These are phyloP conservation scores for Penicillium steckii DNA, from an alignment of 495 filamentous ascomycete genomes.

Conservation along the genomic window DNA sequence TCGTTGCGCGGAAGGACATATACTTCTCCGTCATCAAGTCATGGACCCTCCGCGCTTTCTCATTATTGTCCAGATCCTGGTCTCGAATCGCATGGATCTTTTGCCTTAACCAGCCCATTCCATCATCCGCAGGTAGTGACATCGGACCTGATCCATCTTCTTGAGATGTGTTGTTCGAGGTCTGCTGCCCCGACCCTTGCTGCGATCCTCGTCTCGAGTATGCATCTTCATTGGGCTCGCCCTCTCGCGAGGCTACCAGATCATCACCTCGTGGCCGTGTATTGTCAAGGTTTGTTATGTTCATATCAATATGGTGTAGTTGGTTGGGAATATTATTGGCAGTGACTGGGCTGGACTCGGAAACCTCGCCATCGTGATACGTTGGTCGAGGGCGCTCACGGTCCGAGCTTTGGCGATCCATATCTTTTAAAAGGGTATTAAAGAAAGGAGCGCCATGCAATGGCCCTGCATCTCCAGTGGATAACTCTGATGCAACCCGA, in stretches of 20 bases:
- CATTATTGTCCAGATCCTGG: conserved; percentile 57
- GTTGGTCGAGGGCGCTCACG: conserved; percentile 13
- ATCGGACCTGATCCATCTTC: conserved; percentile 20
- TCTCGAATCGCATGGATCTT: conserved; percentile 76
- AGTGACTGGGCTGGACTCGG: background rate
- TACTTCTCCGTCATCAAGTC: conserved; percentile 79
- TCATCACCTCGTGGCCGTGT: background rate
- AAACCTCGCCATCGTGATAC: conserved; percentile 4
- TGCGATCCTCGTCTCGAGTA: background rate
- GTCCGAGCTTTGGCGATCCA: conserved; percentile 26
- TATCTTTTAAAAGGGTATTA: conserved; percentile 28
- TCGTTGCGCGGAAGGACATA: conserved; percentile 43
- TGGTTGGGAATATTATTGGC: background rate
- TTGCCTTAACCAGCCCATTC: conserved; percentile 72
- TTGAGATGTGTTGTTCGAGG: conserved; percentile 1
- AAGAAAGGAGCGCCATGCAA: conserved; percentile 26
- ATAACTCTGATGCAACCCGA: background rate
- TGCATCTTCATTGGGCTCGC: background rate
- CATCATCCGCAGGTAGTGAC: conserved; percentile 85
- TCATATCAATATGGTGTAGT: background rate
- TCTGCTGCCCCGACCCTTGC: background rate
- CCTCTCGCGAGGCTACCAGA: background rate
- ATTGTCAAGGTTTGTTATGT: background rate
- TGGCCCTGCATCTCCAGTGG: conserved; percentile 23
- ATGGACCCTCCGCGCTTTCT: conserved; percentile 86